Evolutionary conservation across 116 monocot species (phyloP).

Genomic region (Dioscorea cayenensis): DNA sequence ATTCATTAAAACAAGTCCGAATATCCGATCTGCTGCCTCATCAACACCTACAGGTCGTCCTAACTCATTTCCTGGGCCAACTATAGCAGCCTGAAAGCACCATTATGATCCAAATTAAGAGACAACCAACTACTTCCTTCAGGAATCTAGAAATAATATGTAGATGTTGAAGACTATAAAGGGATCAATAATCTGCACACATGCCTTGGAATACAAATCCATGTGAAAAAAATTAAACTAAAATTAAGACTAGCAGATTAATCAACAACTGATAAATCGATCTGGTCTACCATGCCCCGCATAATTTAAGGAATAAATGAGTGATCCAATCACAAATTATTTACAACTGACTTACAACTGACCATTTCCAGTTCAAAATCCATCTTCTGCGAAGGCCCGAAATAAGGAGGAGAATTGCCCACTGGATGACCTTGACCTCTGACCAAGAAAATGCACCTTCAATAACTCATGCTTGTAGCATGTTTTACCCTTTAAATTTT

Average conservation of each 20-base stretch:
- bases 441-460: constrained; percentile 5
- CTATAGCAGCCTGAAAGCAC: constrained; percentile 79
- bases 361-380: constrained; percentile 99
- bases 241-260: no score
- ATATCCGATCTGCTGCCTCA: constrained; percentile 88
- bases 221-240: no score
- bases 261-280: neutral
- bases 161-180: neutral
- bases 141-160: neutral
- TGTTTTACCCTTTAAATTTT: neutral
- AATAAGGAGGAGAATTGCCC: constrained; percentile 65
- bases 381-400: constrained; percentile 85
- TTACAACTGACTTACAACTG: constrained; percentile 36
- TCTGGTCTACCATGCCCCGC: neutral
- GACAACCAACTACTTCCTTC: neutral
- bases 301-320: neutral
- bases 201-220: neutral
- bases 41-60: constrained; percentile 72
- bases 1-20: constrained; percentile 95
- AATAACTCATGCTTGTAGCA: neutral
- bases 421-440: constrained; percentile 89
- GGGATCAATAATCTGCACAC: neutral
- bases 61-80: constrained; percentile 94
- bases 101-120: neutral
- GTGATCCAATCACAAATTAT: neutral